Percentiles rank a stretch among this genome's conserved stretches.
Conservation (phyloP, 176 grass and related monocot species). For the Paspalum vaginatum region DNA sequence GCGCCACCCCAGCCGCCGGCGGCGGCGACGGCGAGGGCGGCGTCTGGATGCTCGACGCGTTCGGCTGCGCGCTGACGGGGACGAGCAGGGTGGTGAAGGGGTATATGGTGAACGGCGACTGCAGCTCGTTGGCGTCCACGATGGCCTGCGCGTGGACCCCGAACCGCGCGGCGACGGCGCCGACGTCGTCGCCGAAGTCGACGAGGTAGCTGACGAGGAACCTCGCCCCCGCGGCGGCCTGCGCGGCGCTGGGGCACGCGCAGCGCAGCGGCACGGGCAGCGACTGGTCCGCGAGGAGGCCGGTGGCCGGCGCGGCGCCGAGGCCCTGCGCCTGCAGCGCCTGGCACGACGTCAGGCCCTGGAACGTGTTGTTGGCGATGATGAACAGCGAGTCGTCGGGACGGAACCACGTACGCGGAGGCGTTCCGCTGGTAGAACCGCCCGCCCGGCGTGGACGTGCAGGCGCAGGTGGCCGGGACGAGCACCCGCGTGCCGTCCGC, state of each 20-base stretch:
- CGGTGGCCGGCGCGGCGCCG: not conserved
- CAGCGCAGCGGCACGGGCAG: conserved; percentile 67
- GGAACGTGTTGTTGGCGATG: conserved; percentile 58
- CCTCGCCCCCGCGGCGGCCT: conserved; percentile 36
- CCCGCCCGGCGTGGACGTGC: conserved; percentile 20
- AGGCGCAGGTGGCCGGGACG: conserved; percentile 56
- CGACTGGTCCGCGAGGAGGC: not conserved
- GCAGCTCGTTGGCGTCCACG: conserved; percentile 51
- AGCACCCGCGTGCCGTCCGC: conserved; percentile 40
- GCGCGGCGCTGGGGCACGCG: conserved; percentile 63
- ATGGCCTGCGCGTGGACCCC: conserved; percentile 33
- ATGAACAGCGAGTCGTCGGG: conserved; percentile 22
- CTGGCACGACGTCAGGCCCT: conserved; percentile 77
- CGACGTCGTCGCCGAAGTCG: conserved; percentile 30
- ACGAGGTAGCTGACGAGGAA: conserved; percentile 71
- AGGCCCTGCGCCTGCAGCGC: conserved; percentile 50
- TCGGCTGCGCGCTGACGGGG: conserved; percentile 46
- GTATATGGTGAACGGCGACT: conserved; percentile 18
- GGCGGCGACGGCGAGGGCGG: conserved; percentile 42
- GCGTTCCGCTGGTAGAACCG: conserved; percentile 65
- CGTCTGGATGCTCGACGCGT: conserved; percentile 45
- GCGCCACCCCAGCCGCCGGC: conserved; percentile 6
- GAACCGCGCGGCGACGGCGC: conserved; percentile 41
- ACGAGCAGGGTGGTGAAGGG: conserved; percentile 71
- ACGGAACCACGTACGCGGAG: conserved; percentile 36